Evolutionary conservation across 1,284 basidiomycete species (phyloP).

Genomic region (Retiboletus fuscus): DNA sequence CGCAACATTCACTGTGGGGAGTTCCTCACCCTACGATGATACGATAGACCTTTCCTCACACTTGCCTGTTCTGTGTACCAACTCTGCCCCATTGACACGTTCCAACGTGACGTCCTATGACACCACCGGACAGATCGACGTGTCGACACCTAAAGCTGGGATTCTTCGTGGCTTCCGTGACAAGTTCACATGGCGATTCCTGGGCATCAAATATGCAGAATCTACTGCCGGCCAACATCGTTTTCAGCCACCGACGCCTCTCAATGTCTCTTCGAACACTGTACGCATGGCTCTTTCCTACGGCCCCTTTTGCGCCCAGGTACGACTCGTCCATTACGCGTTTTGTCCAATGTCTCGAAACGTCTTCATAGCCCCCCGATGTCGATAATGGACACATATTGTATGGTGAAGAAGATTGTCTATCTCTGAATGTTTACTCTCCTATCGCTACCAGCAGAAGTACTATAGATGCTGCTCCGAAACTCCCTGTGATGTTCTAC

Average conservation of each 20-base stretch:
- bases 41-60: not conserved
- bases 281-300: conserved; percentile 22
- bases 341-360: not conserved
- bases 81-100: conserved; percentile 36
- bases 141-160: conserved; percentile 31
- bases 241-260: conserved; percentile 30
- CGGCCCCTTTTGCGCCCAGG: conserved; percentile 36
- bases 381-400: conserved; percentile 21
- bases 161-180: conserved; percentile 36
- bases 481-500: conserved; percentile 36
- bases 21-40: not conserved
- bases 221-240: conserved; percentile 21
- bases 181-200: conserved; percentile 34
- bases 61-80: conserved; percentile 32
- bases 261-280: conserved; percentile 19
- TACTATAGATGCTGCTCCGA: not conserved
- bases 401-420: conserved; percentile 32
- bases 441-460: conserved; percentile 13
- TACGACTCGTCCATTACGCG: not conserved
- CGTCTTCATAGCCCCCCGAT: conserved; percentile 19
- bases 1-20: conserved; percentile 22
- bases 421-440: conserved; percentile 35
- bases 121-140: conserved; percentile 29
- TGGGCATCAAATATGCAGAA: conserved; percentile 31
- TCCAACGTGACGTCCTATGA: conserved; percentile 38